Base-by-base conservation (phyloP, 1,284 basidiomycete genomes). In the Gomphus bonarii region DNA sequence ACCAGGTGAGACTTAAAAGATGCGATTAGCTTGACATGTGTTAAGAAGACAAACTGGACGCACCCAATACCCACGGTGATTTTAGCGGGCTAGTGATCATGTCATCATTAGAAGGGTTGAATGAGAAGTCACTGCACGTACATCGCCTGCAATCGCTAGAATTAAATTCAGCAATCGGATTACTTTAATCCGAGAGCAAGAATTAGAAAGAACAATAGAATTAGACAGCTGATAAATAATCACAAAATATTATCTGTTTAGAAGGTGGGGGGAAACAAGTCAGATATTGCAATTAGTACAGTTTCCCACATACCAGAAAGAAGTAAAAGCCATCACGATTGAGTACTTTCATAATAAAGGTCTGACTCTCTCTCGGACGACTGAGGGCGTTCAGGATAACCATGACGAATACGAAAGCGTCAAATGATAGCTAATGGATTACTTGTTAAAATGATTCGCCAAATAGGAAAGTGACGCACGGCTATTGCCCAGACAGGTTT, bases 351-450 rank as follows among this genome's bases (percentile, higher is more conserved):
- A 61, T 59, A 33, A 69, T 59, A 11, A 60, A 65, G 38, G 62
- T 58, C 22, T 64, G 59, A 18, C 61, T 60, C 11, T 61, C 61
- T n/a, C 64, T 63, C 6, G 68, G 67, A 16, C 68, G 60, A 58
- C 68, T 66, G 28, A 69, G 62, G 5, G 68, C 67, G 59, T 69
- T 69, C 25, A 65, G 52, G 38, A 63, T 54, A 1, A 65, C 67
- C 30, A 64, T 65, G 14, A 63, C 50, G 5, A 68, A 60, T 6
- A 66, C 66, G 43, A 67, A 61, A 18, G 64, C 47, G 54, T 69
- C 67, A 57, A 68, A 69, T 4, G 50, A 5, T n/a, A 52, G 0
- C 50, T 52, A 22, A 9, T 11, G 12, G 25, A 12, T 14, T 30
- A 35, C 14, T 20, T 9, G 20, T 18, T 22, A 28, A 49, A n/a